phyloP scores from a whole-genome alignment of 129 eudicot species.

The Chrysanthemum makinoi region DNA sequence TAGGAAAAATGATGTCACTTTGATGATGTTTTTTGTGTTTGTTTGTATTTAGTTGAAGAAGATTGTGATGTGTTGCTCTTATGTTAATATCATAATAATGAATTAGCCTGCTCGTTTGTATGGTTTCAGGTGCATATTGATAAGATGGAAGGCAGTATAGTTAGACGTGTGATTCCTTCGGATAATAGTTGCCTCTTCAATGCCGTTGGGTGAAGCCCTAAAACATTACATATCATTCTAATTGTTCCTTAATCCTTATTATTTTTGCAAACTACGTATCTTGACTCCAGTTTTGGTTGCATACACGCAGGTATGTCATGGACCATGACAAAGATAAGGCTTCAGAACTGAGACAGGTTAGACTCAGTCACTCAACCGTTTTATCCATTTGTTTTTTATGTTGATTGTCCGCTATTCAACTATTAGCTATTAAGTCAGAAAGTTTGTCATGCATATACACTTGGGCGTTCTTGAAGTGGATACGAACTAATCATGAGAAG shows the following conservation, averaged over 20 bases:
- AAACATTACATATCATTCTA: not conserved
- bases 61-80: constrained; percentile 7
- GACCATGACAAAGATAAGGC: constrained; percentile 86
- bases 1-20: not conserved
- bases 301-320: constrained; percentile 72
- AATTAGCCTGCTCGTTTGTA: not conserved
- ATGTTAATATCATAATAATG: not conserved
- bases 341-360: constrained; percentile 86
- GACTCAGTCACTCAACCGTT: not conserved
- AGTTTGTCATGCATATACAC: not conserved
- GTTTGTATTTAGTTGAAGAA: not conserved
- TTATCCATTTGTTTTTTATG: too few relatives aligned
- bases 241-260: not conserved
- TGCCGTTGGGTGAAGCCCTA: constrained; percentile 76
- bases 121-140: constrained; percentile 34
- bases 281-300: constrained; percentile 12
- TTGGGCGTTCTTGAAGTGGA: not conserved
- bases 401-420: not conserved
- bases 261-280: not conserved
- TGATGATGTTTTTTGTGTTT: not conserved
- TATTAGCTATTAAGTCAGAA: not conserved
- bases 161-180: constrained; percentile 91
- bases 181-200: constrained; percentile 97
- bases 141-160: constrained; percentile 76
- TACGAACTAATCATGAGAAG: not conserved